Base-by-base conservation (phyloP, 83 land plant species). In the Isoetes engelmannii region DNA sequence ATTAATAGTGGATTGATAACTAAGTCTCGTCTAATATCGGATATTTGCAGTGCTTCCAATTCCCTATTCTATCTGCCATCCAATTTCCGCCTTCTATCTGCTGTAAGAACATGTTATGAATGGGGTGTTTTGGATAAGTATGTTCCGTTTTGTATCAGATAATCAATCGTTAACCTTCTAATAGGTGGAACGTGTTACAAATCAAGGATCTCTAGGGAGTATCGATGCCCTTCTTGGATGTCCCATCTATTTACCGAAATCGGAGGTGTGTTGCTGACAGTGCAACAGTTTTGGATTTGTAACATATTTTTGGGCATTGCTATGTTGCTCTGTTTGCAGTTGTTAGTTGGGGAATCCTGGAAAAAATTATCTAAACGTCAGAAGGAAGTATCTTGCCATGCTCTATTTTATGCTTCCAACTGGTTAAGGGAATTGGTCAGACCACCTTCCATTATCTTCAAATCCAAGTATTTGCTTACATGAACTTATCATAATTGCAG, bases 151-250 rank as follows among this genome's bases (percentile, higher is more conserved):
- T 2, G 37, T 28, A 28, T 28, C 37, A 28, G 37, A 28, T 28
- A 28, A 28, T 28, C 37, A 28, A 28, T 28, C 37, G 9, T 44
- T 17, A 17, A 17, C 7, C 44, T 28, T 6, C 3, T 64, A 47
- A 17, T 60, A 92, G 97, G 76, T 85, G 53, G 98, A 89, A 71
- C 87, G 86, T 61, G 74, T 77, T 64, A 72, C 89, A 55, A 92
- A 92, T 75, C 81, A 85, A 19, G 98, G 98, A 15, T 89, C 95
- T 62, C 84, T 89, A 69, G 89, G 82, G 47, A 83, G 92, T 62
- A 89, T 92, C 69, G 98, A 92, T 87, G 98, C 98, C 68, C 81
- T 92, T 46, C 89, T 92, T 74, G 98, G 98, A 45, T 92, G 98
- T 64, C 96, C 98, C 69, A 47, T 92, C 5, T 82, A 87, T 58